Conservation (phyloP, 1,284 basidiomycete species). For the Cystobasidiaceae sp. region DNA sequence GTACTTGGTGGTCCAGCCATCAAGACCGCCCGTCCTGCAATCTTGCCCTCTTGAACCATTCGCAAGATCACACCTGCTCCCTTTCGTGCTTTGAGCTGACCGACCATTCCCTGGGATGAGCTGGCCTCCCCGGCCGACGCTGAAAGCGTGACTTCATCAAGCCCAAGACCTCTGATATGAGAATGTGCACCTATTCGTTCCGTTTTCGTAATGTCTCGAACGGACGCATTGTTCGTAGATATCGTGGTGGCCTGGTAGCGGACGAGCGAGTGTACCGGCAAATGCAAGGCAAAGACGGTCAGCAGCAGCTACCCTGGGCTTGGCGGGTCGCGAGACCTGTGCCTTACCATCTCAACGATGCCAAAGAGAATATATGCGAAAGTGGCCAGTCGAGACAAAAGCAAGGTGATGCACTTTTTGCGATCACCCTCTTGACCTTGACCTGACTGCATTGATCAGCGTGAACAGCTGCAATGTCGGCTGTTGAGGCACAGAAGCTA, state of each 20-base stretch:
- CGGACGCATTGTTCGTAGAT: conserved; percentile 46
- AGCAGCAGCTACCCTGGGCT: background rate
- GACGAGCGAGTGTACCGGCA: background rate
- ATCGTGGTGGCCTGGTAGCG: conserved; percentile 51
- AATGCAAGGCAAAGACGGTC: background rate
- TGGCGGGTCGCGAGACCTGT: background rate
- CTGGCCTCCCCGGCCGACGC: conserved; percentile 52
- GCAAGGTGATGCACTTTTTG: no score
- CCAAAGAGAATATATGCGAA: no score
- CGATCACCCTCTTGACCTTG: background rate
- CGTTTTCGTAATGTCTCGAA: conserved; percentile 89
- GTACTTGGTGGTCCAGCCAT: conserved; percentile 95
- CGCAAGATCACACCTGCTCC: conserved; percentile 95
- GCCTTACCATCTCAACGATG: background rate
- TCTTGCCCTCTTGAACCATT: conserved; percentile 94
- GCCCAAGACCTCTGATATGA: conserved; percentile 90
- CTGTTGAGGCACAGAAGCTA: conserved; percentile 21
- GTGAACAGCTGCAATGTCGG: conserved; percentile 1
- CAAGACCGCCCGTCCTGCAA: conserved; percentile 89
- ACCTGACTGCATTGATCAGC: background rate
- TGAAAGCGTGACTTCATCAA: conserved; percentile 73
- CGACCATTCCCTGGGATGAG: conserved; percentile 80
- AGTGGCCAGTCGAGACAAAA: no score
- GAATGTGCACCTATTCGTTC: conserved; percentile 97
- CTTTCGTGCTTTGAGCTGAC: conserved; percentile 88